phyloP scores from a whole-genome alignment of 2,329 filamentous ascomycete species.

The Pseudofabraea citricarpa region DNA sequence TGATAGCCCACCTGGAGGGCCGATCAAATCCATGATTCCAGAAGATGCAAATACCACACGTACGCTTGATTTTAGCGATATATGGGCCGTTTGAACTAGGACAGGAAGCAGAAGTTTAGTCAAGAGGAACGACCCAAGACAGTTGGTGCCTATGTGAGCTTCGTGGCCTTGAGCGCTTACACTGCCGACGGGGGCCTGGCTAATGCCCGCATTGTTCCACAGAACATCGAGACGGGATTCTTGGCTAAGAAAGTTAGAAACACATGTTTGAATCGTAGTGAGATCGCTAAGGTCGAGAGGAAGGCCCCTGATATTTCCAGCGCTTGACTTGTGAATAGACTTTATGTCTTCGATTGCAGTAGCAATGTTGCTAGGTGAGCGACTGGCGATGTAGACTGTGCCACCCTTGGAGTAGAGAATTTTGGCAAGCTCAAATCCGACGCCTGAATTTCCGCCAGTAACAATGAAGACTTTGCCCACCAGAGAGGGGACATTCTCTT shows the following conservation, averaged over 20 bases:
- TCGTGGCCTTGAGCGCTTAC: conserved; percentile 11
- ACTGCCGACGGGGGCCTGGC: conserved; percentile 17
- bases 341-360: conserved; percentile 27
- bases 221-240: conserved; percentile 35
- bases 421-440: conserved; percentile 32
- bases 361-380: conserved; percentile 30
- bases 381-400: conserved; percentile 37
- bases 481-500: conserved; percentile 32
- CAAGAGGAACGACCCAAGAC: conserved; percentile 12
- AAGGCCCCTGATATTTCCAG: conserved; percentile 29
- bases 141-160: conserved; percentile 10
- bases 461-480: conserved; percentile 35
- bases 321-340: conserved; percentile 24
- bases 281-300: conserved; percentile 33
- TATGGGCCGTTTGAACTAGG: conserved; percentile 21
- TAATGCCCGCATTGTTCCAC: conserved; percentile 33
- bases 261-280: conserved; percentile 28
- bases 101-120: conserved; percentile 32
- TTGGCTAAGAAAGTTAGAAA: conserved; percentile 26
- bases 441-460: conserved; percentile 29
- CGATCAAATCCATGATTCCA: conserved; percentile 1
- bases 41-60: conserved; percentile 13
- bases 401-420: conserved; percentile 35
- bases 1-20: conserved; percentile 1
- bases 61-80: neutral